A percentile compares a stretch with the other conserved stretches of the same genome.
phyloP scores from a whole-genome alignment of 345 rosid species.

The Leavenworthia alabamica region DNA sequence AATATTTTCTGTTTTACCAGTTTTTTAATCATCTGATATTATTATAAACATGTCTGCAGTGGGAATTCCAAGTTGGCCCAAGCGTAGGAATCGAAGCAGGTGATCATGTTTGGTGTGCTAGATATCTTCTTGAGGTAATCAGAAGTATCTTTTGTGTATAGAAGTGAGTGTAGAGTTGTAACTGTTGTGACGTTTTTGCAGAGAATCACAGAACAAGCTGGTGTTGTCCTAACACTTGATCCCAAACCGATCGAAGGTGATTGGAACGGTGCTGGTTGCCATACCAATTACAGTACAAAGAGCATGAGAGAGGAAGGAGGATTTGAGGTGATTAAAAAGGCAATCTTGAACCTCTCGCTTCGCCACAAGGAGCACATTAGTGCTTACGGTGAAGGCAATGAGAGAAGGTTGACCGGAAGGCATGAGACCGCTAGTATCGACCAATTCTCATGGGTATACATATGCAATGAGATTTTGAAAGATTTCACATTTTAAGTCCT shows the following conservation, averaged over 20 bases:
- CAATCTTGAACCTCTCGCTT: constrained; percentile 82
- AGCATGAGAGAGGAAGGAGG: constrained; percentile 96
- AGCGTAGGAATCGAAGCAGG: constrained; percentile 95
- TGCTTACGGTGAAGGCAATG: constrained; percentile 98
- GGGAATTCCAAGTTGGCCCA: constrained; percentile 99
- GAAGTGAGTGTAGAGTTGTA: constrained; percentile 1
- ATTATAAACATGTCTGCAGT: constrained; percentile 40
- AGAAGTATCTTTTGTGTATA: not conserved
- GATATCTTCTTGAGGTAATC: constrained; percentile 97
- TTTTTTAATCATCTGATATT: not conserved
- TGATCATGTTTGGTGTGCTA: constrained; percentile 87
- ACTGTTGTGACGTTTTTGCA: constrained; percentile 30
- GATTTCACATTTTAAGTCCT: not conserved
- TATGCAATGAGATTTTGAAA: not conserved
- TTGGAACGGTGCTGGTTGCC: constrained; percentile 99
- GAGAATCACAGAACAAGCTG: constrained; percentile 98
- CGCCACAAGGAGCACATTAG: constrained; percentile 84
- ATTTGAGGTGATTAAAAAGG: constrained; percentile 78
- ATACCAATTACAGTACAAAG: constrained; percentile 95
- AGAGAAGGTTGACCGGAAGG: constrained; percentile 93
- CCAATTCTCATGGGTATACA: constrained; percentile 80
- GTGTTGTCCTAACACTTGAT: constrained; percentile 85
- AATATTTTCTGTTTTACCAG: not conserved
- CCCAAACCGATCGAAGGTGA: constrained; percentile 97
- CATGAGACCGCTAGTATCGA: constrained; percentile 93